phyloP scores from a whole-genome alignment of 1,139 yeast genomes.

The Pichia sp. region DNA sequence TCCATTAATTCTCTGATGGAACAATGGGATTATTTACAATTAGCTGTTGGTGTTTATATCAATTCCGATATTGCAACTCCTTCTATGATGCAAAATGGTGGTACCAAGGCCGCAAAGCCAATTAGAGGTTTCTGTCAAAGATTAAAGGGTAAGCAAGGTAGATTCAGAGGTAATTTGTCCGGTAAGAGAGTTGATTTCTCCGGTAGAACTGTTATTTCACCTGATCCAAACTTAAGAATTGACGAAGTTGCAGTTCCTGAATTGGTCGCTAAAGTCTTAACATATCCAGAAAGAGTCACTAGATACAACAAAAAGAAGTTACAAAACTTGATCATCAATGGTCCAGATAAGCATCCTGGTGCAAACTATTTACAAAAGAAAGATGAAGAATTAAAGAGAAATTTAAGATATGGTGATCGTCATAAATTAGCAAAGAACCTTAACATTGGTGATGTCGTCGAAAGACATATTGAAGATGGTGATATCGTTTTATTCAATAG shows the following conservation, averaged over 20 bases:
- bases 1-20: constrained; percentile 93
- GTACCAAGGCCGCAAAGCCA: constrained; percentile 66
- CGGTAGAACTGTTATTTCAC: constrained; percentile 97
- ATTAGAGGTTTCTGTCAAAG: constrained; percentile 97
- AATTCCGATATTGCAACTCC: constrained; percentile 95
- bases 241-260: constrained; percentile 99
- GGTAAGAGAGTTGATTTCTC: constrained; percentile 99
- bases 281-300: constrained; percentile 95
- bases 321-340: constrained; percentile 71
- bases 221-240: constrained; percentile 92
- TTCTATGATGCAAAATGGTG: constrained; percentile 65
- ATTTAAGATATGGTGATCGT: constrained; percentile 86
- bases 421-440: constrained; percentile 72
- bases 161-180: constrained; percentile 96
- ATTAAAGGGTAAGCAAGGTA: constrained; percentile 97
- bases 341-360: constrained; percentile 93
- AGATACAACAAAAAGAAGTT: constrained; percentile 80
- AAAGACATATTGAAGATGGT: constrained; percentile 96
- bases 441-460: constrained; percentile 91
- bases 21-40: constrained; percentile 97
- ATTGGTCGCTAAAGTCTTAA: constrained; percentile 90
- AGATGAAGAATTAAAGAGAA: constrained; percentile 83
- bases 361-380: constrained; percentile 89
- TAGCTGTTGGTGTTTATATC: constrained; percentile 96
- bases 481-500: constrained; percentile 95